A percentile compares a stretch with the other conserved stretches of the same genome.
These are phyloP conservation scores for Vitis vinifera DNA, from an alignment of 164 flowering plant genomes.

Conservation along the genomic window DNA sequence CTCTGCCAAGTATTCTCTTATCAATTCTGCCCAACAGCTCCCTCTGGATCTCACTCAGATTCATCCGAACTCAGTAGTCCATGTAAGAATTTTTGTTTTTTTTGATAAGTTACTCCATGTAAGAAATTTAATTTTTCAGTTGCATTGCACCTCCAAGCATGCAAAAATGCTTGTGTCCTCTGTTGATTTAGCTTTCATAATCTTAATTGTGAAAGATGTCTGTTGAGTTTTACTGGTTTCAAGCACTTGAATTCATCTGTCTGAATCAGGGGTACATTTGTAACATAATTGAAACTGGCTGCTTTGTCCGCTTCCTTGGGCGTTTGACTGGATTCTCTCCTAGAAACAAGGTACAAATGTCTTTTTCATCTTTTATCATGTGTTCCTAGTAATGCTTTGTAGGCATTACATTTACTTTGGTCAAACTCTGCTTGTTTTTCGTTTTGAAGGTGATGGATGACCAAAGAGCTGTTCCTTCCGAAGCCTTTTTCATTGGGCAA, in stretches of 20 bases:
- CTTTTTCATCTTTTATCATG: not conserved
- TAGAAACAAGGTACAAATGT: constrained; percentile 57
- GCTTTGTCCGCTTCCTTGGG: constrained; percentile 95
- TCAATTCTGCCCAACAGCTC: constrained; percentile 55
- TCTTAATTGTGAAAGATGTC: no score
- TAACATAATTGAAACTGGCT: constrained; percentile 81
- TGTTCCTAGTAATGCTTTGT: not conserved
- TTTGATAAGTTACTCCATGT: constrained; percentile 38
- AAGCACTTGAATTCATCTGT: constrained; percentile 4
- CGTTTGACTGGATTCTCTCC: constrained; percentile 89
- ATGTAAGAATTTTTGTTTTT: constrained; percentile 45
- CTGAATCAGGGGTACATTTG: constrained; percentile 80
- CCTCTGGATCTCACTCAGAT: constrained; percentile 65
- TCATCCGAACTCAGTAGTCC: constrained; percentile 55
- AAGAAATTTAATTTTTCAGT: not conserved
- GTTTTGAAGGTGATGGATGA: constrained; percentile 69
- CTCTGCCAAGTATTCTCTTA: constrained; percentile 82
- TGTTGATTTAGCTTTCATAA: no score
- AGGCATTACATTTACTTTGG: not conserved
- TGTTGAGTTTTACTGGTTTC: constrained; percentile 1
- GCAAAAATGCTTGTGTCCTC: no score
- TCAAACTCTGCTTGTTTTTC: constrained; percentile 4
- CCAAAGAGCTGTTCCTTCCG: constrained; percentile 41
- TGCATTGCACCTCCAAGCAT: no score
- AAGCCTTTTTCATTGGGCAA: constrained; percentile 76